phyloP scores from a whole-genome alignment of 2,329 filamentous ascomycete species.

The Lecanosticta acicola region DNA sequence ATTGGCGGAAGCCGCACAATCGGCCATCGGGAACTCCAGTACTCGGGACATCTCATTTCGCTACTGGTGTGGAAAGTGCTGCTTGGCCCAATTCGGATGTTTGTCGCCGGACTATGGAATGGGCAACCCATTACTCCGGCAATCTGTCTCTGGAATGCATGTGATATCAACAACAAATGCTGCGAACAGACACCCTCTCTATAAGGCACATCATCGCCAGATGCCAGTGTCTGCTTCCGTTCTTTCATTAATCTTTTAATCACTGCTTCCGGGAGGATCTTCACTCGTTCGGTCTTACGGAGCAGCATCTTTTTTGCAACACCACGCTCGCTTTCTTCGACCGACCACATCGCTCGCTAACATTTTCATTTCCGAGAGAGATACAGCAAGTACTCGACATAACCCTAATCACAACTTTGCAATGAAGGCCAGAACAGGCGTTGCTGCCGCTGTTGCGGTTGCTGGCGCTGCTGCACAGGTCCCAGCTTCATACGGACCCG shows the following conservation, averaged over 20 bases:
- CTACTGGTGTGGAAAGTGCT: not conserved
- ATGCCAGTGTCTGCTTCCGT: constrained; percentile 11
- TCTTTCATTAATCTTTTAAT: constrained; percentile 21
- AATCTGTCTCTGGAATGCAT: constrained; percentile 27
- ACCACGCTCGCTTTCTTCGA: constrained; percentile 6
- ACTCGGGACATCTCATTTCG: constrained; percentile 6
- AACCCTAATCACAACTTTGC: constrained; percentile 4
- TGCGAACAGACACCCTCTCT: constrained; percentile 22
- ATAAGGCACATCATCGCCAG: constrained; percentile 22
- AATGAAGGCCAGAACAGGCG: constrained; percentile 27
- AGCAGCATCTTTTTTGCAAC: constrained; percentile 3
- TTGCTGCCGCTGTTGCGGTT: constrained; percentile 21
- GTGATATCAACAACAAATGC: constrained; percentile 25
- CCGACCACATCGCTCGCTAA: not conserved
- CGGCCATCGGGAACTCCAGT: too few relatives aligned
- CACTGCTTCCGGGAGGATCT: constrained; percentile 24
- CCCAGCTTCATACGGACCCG: not conserved
- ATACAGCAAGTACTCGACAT: not conserved
- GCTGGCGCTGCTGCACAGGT: constrained; percentile 25
- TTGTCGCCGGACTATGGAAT: constrained; percentile 29
- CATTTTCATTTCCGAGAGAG: not conserved
- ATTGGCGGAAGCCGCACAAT: not conserved
- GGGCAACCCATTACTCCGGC: constrained; percentile 15
- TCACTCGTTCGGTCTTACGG: constrained; percentile 29
- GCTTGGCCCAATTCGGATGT: constrained; percentile 24